A percentile compares a stretch with the other conserved stretches of the same genome.
Conservation (phyloP, 345 rosid species). For the Pseudoturritis turrita region DNA sequence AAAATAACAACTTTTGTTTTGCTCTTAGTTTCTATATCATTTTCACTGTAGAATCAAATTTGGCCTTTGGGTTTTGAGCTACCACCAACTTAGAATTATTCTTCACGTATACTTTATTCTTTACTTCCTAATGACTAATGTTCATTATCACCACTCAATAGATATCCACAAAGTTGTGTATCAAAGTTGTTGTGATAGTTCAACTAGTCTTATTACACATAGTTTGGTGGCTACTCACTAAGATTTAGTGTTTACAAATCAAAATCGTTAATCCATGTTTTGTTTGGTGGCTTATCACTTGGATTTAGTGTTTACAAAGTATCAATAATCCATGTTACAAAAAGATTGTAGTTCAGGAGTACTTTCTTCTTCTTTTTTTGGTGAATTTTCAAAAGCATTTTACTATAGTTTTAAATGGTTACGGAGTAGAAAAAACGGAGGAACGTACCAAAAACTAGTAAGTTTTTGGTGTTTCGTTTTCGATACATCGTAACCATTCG, state of each 20-base stretch:
- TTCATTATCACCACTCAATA: constrained; percentile 21
- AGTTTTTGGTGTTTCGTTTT: too few relatives aligned
- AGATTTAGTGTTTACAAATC: background rate
- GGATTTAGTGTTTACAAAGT: background rate
- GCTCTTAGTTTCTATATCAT: constrained; percentile 19
- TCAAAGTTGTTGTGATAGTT: constrained; percentile 22
- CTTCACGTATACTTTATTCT: constrained; percentile 37
- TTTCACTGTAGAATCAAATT: constrained; percentile 25
- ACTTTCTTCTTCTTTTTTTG: background rate
- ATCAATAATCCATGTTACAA: background rate
- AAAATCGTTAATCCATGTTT: background rate
- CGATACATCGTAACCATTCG: too few relatives aligned
- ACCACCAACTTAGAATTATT: constrained; percentile 34
- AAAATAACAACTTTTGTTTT: background rate
- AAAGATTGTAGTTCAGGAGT: background rate
- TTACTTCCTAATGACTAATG: constrained; percentile 21
- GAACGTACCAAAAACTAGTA: background rate
- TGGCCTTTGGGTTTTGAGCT: constrained; percentile 8
- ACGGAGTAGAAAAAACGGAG: background rate
- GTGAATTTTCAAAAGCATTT: background rate
- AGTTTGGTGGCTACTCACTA: constrained; percentile 15
- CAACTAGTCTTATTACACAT: constrained; percentile 6
- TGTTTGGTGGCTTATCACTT: constrained; percentile 10
- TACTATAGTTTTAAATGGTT: background rate
- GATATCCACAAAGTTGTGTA: constrained; percentile 15